These are phyloP conservation scores for Geotrichum reessii DNA, from an alignment of 1,139 yeast genomes.

Conservation along the genomic window DNA sequence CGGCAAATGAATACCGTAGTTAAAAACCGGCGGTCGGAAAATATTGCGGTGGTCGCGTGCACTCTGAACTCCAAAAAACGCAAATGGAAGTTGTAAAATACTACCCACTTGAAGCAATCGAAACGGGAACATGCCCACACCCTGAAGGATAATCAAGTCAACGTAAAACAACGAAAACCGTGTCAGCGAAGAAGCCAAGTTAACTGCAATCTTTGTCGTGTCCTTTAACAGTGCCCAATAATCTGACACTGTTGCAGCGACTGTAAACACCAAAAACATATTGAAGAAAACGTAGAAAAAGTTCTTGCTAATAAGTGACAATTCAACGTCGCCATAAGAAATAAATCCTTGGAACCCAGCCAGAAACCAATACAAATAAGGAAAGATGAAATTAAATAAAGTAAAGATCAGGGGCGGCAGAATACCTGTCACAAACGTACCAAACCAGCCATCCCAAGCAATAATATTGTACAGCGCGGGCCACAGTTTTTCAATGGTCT, in stretches of 20 bases:
- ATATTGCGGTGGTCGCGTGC: conserved; percentile 66
- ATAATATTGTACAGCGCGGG: conserved; percentile 66
- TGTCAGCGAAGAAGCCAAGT: conserved; percentile 65
- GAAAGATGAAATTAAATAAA: conserved; percentile 62
- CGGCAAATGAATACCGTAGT: conserved; percentile 76
- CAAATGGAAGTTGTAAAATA: conserved; percentile 52
- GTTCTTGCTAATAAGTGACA: conserved; percentile 72
- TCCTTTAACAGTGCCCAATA: conserved; percentile 65
- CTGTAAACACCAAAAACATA: conserved; percentile 74
- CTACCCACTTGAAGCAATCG: conserved; percentile 66
- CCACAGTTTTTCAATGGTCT: conserved; percentile 63
- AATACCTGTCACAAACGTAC: conserved; percentile 68
- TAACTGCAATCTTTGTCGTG: conserved; percentile 72
- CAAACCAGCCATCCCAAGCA: conserved; percentile 50
- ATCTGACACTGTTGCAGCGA: conserved; percentile 68
- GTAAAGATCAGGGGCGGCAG: conserved; percentile 74
- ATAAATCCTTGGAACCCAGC: conserved; percentile 68
- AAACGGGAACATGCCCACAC: conserved; percentile 79
- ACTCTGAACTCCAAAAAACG: conserved; percentile 53
- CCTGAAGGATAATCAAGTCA: conserved; percentile 75
- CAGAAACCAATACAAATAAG: conserved; percentile 67
- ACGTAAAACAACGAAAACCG: conserved; percentile 72
- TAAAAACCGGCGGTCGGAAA: conserved; percentile 70
- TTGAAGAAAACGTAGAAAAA: conserved; percentile 80
- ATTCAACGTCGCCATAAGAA: conserved; percentile 75